phyloP scores from a whole-genome alignment of 163 green algal genomes.

The Scenedesmus sp. region DNA sequence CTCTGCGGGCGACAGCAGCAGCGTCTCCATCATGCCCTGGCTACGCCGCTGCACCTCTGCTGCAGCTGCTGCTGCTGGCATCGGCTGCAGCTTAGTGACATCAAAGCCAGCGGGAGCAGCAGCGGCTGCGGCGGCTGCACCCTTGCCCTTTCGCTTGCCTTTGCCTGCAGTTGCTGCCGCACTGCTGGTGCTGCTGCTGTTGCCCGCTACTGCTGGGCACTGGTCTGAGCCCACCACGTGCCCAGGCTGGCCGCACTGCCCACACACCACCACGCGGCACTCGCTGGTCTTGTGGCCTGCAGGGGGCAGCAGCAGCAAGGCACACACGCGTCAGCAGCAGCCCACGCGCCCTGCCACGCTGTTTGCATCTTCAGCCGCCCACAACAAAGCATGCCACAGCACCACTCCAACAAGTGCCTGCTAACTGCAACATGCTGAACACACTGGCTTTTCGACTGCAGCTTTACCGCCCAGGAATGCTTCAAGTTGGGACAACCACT shows the following conservation, averaged over 20 bases:
- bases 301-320: background rate
- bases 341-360: too few relatives aligned
- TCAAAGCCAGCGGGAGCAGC: background rate
- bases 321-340: too few relatives aligned
- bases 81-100: background rate
- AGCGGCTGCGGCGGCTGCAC: background rate
- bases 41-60: background rate
- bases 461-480: too few relatives aligned
- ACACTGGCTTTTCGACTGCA: too few relatives aligned
- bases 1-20: background rate
- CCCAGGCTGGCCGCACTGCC: conserved; percentile 3
- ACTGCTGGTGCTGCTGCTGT: background rate
- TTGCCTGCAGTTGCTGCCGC: background rate
- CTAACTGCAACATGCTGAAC: too few relatives aligned
- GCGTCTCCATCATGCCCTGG: background rate
- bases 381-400: too few relatives aligned
- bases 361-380: too few relatives aligned
- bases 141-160: background rate
- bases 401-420: too few relatives aligned
- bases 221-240: conserved; percentile 2
- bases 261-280: background rate
- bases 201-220: background rate
- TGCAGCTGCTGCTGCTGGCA: background rate
- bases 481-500: too few relatives aligned
- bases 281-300: conserved; percentile 24